Base-by-base conservation (phyloP, 2,329 filamentous ascomycete genomes). In the Thielaviopsis euricoi region DNA sequence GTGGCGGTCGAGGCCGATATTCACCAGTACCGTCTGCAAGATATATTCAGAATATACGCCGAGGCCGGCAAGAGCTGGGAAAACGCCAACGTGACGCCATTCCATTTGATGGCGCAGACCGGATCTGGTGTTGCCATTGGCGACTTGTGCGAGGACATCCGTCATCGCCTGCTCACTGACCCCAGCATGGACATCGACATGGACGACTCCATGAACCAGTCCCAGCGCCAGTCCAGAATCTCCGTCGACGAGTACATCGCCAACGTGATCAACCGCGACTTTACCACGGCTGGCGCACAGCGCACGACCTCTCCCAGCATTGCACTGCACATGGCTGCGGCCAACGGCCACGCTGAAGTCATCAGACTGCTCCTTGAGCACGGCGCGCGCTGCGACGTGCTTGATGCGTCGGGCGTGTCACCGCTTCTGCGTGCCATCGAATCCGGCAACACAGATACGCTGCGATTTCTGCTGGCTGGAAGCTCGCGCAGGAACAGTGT, bases 271-370 rank as follows among this genome's bases (percentile, higher is more conserved):
- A 50, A 54, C n/a, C 13, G 17, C 15, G 26, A 15, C 23, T 43
- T 25, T 12, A 21, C 26, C 13, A n/a, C 23, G 52, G 22, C 43
- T 19, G 19, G 17, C 25, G 23, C 9, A 1, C 49, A 37, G 26
- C 29, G 5, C 29, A 37, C 13, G 29, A 26, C 25, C 19, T 10
- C 50, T 1, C 55, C 55, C 6, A 51, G 33, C 5, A 52, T 33
- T 37, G 51, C 52, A 9, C 29, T 60, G 29, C 59, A 58, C 43
- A 50, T 56, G 19, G 59, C 59, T 23, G 55, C 50, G 9, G 21
- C 19, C 15, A 13, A 29, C 21, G 48, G 37, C 46, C 23, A 58
- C 9, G 10, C 15, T 10, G 23, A 19, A 15, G 51, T 58, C 6
- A 43, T 55, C 10, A 26, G 22, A 4, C 10, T 46, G 29, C 46